These are phyloP conservation scores for Chara braunii DNA, from an alignment of 139 green algal genomes.

Conservation along the genomic window DNA sequence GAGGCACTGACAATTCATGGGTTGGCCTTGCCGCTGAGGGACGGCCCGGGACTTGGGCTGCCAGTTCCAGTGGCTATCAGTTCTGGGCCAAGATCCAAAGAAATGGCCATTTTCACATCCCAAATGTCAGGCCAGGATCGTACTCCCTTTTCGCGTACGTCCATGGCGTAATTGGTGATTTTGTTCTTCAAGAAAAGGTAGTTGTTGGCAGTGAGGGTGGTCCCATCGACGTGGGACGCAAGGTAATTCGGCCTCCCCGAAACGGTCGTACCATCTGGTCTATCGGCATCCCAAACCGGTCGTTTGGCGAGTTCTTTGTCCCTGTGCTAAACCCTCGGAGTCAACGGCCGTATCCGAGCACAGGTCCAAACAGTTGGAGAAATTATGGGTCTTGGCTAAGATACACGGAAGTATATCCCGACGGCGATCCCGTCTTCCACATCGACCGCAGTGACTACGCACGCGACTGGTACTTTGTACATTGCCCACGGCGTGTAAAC, in stretches of 20 bases:
- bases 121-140: conserved; percentile 5
- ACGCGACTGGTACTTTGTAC: conserved; percentile 11
- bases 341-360: conserved; percentile 8
- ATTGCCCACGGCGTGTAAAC: no score
- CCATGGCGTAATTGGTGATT: conserved; percentile 13
- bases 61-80: conserved; percentile 14
- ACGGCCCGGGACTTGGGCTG: no score
- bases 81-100: conserved; percentile 8
- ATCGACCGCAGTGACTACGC: neutral
- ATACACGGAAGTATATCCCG: neutral
- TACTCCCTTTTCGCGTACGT: conserved; percentile 20
- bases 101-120: neutral
- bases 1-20: no score
- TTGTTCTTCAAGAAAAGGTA: conserved; percentile 6
- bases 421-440: conserved; percentile 1
- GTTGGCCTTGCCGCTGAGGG: no score
- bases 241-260: neutral
- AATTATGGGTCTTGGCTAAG: conserved; percentile 23
- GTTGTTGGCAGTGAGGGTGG: neutral
- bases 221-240: neutral
- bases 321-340: conserved; percentile 7
- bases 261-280: conserved; percentile 12
- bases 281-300: conserved; percentile 11
- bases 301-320: conserved; percentile 16
- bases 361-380: neutral